phyloP scores from a whole-genome alignment of 2,329 filamentous ascomycete species.

The Cladosporium sp. region DNA sequence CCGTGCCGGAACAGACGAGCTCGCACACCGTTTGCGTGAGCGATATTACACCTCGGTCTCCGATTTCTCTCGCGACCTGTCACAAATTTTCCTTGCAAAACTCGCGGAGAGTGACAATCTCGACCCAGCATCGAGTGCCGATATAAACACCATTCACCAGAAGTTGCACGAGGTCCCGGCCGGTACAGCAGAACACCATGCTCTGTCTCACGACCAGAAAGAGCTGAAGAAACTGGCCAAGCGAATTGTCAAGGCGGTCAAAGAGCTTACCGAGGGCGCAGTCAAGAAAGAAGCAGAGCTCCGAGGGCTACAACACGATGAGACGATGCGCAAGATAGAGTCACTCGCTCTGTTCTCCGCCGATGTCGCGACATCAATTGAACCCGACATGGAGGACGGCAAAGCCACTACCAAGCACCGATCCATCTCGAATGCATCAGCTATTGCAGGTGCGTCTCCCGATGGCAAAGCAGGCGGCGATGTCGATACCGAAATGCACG shows the following conservation, averaged over 20 bases:
- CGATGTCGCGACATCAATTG: slow-evolving; percentile 46
- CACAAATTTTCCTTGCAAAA: slow-evolving; percentile 50
- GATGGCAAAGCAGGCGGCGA: slow-evolving; percentile 25
- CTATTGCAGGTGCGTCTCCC: slow-evolving; percentile 39
- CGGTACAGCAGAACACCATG: slow-evolving; percentile 41
- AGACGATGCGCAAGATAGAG: slow-evolving; percentile 72
- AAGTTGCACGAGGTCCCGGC: slow-evolving; percentile 40
- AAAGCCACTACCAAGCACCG: slow-evolving; percentile 24
- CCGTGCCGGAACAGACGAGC: slow-evolving; percentile 52
- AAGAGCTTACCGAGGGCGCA: slow-evolving; percentile 74
- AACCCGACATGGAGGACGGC: slow-evolving; percentile 53
- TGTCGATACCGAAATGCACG: slow-evolving; percentile 32
- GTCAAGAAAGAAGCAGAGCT: slow-evolving; percentile 80
- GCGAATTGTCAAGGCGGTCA: slow-evolving; percentile 80
- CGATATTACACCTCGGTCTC: slow-evolving; percentile 62
- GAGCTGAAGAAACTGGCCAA: slow-evolving; percentile 85
- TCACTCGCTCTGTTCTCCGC: slow-evolving; percentile 58
- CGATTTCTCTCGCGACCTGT: slow-evolving; percentile 61
- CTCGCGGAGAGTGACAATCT: slow-evolving; percentile 37
- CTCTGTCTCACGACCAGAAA: slow-evolving; percentile 64
- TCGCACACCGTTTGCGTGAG: slow-evolving; percentile 56
- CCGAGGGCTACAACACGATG: slow-evolving; percentile 67
- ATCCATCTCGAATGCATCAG: slow-evolving; percentile 40
- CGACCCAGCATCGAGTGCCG: slow-evolving; percentile 26
- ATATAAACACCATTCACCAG: slow-evolving; percentile 42